A percentile compares a stretch with the other conserved stretches of the same genome.
Conservation (phyloP, 768 basidiomycete genomes). For the Galerina sulciceps region DNA sequence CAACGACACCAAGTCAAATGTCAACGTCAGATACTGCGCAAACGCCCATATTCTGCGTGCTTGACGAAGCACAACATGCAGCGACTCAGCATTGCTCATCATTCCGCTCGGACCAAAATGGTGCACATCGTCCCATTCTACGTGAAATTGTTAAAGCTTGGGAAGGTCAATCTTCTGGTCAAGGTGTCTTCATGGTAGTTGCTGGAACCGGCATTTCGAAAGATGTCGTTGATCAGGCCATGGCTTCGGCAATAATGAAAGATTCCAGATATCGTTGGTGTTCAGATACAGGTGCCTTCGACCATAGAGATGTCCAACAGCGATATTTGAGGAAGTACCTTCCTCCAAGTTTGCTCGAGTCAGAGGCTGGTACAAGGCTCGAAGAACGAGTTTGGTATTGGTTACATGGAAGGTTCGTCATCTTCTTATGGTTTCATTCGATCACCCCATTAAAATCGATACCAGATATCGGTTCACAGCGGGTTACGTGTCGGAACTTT, state of each 20-base stretch:
- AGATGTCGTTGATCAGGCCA: slow-evolving; percentile 46
- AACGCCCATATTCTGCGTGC: slow-evolving; percentile 46
- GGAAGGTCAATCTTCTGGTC: slow-evolving; percentile 41
- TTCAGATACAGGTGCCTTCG: slow-evolving; percentile 49
- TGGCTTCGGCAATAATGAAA: slow-evolving; percentile 52
- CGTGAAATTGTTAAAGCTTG: slow-evolving; percentile 47
- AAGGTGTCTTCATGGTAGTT: slow-evolving; percentile 47
- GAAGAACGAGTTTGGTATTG: slow-evolving; percentile 46
- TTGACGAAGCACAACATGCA: slow-evolving; percentile 51
- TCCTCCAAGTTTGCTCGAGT: slow-evolving; percentile 31
- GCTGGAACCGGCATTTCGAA: slow-evolving; percentile 52
- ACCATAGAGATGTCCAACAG: slow-evolving; percentile 32
- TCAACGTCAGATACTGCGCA: slow-evolving; percentile 23
- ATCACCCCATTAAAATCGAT: not conserved
- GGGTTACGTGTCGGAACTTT: slow-evolving; percentile 44
- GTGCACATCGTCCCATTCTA: slow-evolving; percentile 39
- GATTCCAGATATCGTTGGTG: slow-evolving; percentile 49
- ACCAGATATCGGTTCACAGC: slow-evolving; percentile 50
- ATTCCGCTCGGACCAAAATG: slow-evolving; percentile 42
- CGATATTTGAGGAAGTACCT: slow-evolving; percentile 43
- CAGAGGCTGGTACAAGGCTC: slow-evolving; percentile 33
- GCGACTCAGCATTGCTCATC: slow-evolving; percentile 40
- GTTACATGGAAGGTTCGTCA: slow-evolving; percentile 45
- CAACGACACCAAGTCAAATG: slow-evolving; percentile 3
- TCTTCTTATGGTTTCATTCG: not conserved